phyloP scores from a whole-genome alignment of 129 eudicot species.

The Glebionis coronaria region DNA sequence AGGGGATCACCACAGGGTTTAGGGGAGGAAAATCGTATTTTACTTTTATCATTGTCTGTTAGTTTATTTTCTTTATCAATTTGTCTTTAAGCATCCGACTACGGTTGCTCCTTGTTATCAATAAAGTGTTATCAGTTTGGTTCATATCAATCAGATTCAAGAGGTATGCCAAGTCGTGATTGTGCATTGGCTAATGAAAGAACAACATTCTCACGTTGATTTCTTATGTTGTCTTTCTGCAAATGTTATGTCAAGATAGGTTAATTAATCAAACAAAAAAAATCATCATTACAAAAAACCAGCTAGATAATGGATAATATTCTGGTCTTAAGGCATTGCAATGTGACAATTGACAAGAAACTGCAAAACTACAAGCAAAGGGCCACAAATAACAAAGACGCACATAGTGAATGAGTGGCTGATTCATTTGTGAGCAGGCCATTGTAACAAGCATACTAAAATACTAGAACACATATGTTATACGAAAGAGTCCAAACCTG shows the following conservation, averaged over 20 bases:
- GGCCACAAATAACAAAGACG: constrained; percentile 6
- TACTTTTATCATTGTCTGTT: no score
- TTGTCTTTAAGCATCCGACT: no score
- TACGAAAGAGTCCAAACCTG: constrained; percentile 58
- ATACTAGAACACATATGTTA: not conserved
- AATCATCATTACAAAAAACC: not conserved
- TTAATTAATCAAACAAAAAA: constrained; percentile 7
- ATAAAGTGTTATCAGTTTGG: no score
- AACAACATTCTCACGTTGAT: constrained; percentile 94
- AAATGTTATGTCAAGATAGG: constrained; percentile 20
- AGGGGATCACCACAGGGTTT: no score
- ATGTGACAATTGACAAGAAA: no score
- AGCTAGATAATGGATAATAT: not conserved
- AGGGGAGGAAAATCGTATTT: no score
- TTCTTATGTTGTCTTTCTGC: constrained; percentile 93
- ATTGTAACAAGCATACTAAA: constrained; percentile 14
- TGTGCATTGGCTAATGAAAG: constrained; percentile 92
- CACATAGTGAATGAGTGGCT: not conserved
- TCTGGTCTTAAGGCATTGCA: not conserved
- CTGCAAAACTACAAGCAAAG: no score
- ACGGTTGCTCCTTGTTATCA: no score
- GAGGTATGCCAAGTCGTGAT: constrained; percentile 77
- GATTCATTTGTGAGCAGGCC: not conserved
- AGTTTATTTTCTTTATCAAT: no score
- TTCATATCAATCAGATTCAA: constrained; percentile 60